phyloP scores from a whole-genome alignment of 2,329 filamentous ascomycete genomes.

The Cadophora malorum region DNA sequence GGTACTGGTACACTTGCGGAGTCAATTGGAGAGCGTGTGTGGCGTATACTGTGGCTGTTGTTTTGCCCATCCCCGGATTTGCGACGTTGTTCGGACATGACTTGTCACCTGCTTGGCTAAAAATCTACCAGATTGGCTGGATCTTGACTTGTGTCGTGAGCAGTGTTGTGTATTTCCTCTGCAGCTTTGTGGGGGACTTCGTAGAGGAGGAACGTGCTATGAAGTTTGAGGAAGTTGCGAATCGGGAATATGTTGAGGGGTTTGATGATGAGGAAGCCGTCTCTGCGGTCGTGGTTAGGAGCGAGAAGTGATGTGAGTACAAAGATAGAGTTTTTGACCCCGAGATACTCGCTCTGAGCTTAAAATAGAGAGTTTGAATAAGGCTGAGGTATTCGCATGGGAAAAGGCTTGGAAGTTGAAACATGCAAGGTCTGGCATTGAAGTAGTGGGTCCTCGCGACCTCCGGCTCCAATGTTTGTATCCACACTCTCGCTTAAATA shows the following conservation, averaged over 20 bases:
- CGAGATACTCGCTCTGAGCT: not conserved
- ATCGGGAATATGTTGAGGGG: not conserved
- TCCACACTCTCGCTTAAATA: constrained; percentile 3
- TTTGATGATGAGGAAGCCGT: constrained; percentile 3
- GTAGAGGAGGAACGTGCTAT: not conserved
- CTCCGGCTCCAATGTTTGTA: not conserved
- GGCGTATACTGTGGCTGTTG: constrained; percentile 13
- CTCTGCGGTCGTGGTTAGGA: not conserved
- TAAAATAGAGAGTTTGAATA: not conserved
- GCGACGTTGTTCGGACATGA: constrained; percentile 14
- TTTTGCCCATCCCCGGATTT: constrained; percentile 12
- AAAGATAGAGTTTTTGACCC: constrained; percentile 1
- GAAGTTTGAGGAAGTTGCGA: constrained; percentile 1
- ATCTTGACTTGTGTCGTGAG: constrained; percentile 10
- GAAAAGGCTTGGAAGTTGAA: not conserved
- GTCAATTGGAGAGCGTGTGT: constrained; percentile 16
- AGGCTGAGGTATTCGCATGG: not conserved
- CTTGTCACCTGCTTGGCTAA: constrained; percentile 1
- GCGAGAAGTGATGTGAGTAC: not conserved
- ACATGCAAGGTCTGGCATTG: constrained; percentile 4
- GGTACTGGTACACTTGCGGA: constrained; percentile 7
- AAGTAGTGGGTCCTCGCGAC: not conserved
- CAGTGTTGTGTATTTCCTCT: constrained; percentile 12
- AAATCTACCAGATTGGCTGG: constrained; percentile 13
- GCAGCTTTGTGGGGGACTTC: not conserved